These are phyloP conservation scores for Ophiostoma sp. DNA, from an alignment of 2,329 filamentous ascomycete genomes.

Conservation along the genomic window DNA sequence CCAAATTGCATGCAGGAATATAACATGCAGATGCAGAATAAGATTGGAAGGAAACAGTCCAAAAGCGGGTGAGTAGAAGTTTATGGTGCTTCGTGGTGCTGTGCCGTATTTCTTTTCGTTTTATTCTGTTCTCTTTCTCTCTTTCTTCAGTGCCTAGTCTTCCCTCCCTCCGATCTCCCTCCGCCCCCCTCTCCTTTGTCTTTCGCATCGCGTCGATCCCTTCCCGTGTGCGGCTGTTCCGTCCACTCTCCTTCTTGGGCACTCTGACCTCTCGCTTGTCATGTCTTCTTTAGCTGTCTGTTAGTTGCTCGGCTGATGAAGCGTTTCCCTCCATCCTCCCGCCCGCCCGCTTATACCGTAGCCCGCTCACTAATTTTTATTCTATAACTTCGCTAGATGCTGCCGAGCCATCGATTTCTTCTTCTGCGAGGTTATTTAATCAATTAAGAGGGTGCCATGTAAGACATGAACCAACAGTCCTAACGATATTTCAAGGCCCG, in stretches of 20 bases:
- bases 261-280: not conserved
- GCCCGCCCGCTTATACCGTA: not conserved
- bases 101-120: not conserved
- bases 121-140: not conserved
- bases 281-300: not conserved
- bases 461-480: not conserved
- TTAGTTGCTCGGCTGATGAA: constrained; percentile 2
- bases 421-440: not conserved
- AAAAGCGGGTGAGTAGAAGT: not conserved
- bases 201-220: not conserved
- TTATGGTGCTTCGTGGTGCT: not conserved
- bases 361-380: not conserved
- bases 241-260: not conserved
- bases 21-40: constrained; percentile 2
- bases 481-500: not conserved
- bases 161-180: not conserved
- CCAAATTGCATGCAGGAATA: constrained; percentile 12
- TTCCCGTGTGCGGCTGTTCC: constrained; percentile 8
- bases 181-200: not conserved
- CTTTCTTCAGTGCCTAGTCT: not conserved
- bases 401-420: not conserved
- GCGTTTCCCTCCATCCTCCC: not conserved
- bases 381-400: not conserved
- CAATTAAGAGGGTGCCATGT: not conserved
- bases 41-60: not conserved